A percentile compares a stretch with the other conserved stretches of the same genome.
Conservation (phyloP, 352 stramenopile genomes). For the Pythium phragmiticola region DNA sequence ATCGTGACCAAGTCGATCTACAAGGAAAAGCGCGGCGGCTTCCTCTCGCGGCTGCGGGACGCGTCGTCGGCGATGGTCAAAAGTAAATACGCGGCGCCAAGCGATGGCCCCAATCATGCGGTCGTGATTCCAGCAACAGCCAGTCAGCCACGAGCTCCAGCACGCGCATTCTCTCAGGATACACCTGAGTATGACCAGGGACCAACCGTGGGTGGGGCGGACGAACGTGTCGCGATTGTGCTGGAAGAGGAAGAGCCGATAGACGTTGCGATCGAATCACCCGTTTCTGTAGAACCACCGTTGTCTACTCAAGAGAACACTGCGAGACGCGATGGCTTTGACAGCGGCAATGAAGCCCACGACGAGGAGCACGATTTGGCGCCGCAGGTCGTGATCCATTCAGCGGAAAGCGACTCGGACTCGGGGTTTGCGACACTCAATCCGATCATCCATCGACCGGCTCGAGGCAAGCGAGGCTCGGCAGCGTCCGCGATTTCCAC, state of each 20-base stretch:
- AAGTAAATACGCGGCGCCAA: slow-evolving; percentile 30
- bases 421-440: slow-evolving; percentile 67
- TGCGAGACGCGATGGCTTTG: neutral
- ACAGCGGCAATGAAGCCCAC: neutral
- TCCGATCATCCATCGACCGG: slow-evolving; percentile 42
- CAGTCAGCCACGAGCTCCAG: slow-evolving; percentile 6
- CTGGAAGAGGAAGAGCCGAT: slow-evolving; percentile 54
- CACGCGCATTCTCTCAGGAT: too few relatives aligned
- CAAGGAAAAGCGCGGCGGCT: slow-evolving; percentile 40
- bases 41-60: slow-evolving; percentile 36
- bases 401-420: slow-evolving; percentile 60
- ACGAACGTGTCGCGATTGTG: slow-evolving; percentile 23
- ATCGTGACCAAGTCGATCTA: slow-evolving; percentile 74
- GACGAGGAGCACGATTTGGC: slow-evolving; percentile 29
- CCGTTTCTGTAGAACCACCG: neutral
- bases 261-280: slow-evolving; percentile 39
- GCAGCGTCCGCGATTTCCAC: slow-evolving; percentile 25
- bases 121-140: slow-evolving; percentile 10
- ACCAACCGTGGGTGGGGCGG: neutral
- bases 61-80: slow-evolving; percentile 22
- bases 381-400: slow-evolving; percentile 75
- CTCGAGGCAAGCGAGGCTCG: slow-evolving; percentile 18
- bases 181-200: too few relatives aligned
- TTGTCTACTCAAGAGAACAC: neutral
- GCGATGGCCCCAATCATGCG: slow-evolving; percentile 9